Percentiles rank a stretch among this genome's conserved stretches.
phyloP scores from a whole-genome alignment of 345 rosid genomes.

The Aquilaria sinensis region DNA sequence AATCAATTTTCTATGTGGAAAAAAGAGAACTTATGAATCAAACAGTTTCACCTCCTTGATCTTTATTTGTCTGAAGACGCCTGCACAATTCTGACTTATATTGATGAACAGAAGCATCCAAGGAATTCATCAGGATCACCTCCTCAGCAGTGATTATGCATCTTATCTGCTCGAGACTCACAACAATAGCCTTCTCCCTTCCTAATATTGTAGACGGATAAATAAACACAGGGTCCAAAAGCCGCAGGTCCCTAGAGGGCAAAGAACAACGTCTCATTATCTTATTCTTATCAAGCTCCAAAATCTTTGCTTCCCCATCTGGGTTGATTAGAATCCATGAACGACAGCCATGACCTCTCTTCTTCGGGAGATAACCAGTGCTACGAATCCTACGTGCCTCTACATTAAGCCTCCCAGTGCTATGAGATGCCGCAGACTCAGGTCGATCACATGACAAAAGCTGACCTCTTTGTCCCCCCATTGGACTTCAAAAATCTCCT shows the following conservation, averaged over 20 bases:
- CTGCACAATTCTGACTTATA: conserved; percentile 77
- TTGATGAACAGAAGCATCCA: conserved; percentile 67
- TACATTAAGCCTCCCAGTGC: conserved; percentile 29
- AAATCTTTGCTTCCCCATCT: conserved; percentile 51
- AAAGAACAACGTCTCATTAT: conserved; percentile 93
- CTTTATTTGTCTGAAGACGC: conserved; percentile 65
- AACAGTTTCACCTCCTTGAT: conserved; percentile 43
- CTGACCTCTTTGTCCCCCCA: conserved; percentile 47
- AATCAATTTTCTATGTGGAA: no score
- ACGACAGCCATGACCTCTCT: conserved; percentile 85
- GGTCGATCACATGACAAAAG: conserved; percentile 19
- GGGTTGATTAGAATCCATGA: conserved; percentile 89
- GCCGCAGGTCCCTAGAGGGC: conserved; percentile 89
- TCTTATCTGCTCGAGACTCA: conserved; percentile 86
- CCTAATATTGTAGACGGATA: conserved; percentile 89
- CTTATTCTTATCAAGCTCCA: conserved; percentile 80
- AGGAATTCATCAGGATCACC: conserved; percentile 84
- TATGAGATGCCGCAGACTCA: conserved; percentile 29
- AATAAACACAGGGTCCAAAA: conserved; percentile 91
- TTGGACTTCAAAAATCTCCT: conserved; percentile 17
- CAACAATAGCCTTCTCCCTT: conserved; percentile 91
- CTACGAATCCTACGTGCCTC: conserved; percentile 40
- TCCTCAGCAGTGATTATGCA: conserved; percentile 95
- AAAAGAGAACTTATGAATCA: background rate
- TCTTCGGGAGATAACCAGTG: conserved; percentile 43